Evolutionary conservation across 163 green algal genomes (phyloP).

Genomic region (Scenedesmus sp.): DNA sequence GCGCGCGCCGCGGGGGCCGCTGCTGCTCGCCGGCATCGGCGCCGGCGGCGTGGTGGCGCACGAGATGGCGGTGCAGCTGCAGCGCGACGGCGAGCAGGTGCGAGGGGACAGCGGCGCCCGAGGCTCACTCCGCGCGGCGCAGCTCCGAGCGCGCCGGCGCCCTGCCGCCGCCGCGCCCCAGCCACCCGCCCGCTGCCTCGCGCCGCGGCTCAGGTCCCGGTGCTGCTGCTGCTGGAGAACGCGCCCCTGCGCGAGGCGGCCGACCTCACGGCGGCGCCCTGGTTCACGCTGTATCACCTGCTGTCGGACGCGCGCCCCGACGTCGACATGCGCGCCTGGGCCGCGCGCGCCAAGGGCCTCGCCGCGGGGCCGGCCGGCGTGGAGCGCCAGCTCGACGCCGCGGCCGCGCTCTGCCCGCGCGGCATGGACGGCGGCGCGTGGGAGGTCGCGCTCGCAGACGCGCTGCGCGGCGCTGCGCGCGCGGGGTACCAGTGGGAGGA

Average conservation of each 20-base stretch:
- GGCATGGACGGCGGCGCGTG: slow-evolving; percentile 32
- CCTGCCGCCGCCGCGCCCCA: no score
- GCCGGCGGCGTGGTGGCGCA: slow-evolving; percentile 71
- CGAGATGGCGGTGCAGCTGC: slow-evolving; percentile 81
- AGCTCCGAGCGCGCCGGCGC: neutral
- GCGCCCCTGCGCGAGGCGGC: slow-evolving; percentile 48
- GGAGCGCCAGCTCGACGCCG: slow-evolving; percentile 67
- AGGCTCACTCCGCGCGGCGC: neutral
- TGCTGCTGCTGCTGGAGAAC: slow-evolving; percentile 73
- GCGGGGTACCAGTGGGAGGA: slow-evolving; percentile 57
- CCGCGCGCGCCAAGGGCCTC: slow-evolving; percentile 43
- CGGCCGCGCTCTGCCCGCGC: slow-evolving; percentile 43
- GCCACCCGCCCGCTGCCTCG: no score
- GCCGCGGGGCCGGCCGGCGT: slow-evolving; percentile 15
- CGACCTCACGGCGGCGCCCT: slow-evolving; percentile 56
- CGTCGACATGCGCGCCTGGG: slow-evolving; percentile 47
- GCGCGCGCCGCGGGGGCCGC: slow-evolving; percentile 22
- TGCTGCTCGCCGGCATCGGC: slow-evolving; percentile 63
- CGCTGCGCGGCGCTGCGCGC: slow-evolving; percentile 14
- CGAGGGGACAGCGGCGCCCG: neutral
- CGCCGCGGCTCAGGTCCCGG: slow-evolving; percentile 44
- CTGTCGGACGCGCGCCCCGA: slow-evolving; percentile 50
- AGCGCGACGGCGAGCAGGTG: slow-evolving; percentile 31
- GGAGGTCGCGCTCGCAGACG: slow-evolving; percentile 49
- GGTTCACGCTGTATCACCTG: slow-evolving; percentile 55